Conservation (phyloP, 106 monocot genomes). For the Dendrobium chrysotoxum region DNA sequence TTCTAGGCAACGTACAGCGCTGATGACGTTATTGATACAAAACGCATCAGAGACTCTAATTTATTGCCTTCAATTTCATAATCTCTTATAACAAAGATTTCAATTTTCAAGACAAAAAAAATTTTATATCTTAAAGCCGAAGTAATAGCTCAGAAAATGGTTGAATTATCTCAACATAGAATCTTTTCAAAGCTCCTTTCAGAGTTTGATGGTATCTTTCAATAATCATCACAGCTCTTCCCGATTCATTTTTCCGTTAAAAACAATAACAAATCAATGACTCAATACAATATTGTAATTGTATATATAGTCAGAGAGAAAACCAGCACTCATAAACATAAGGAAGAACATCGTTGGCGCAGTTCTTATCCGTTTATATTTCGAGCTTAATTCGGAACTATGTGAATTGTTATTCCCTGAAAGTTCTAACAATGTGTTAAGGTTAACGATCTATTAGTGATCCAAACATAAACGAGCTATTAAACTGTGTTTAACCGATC, state of each 20-base stretch:
- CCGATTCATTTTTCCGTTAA: background rate
- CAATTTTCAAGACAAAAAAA: background rate
- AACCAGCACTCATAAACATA: background rate
- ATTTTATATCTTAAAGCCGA: background rate
- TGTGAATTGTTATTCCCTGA: no score
- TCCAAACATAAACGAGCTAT: no score
- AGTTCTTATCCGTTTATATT: no score
- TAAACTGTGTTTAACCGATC: no score
- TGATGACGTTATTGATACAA: background rate
- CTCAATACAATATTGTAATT: background rate
- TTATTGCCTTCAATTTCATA: conserved; percentile 1
- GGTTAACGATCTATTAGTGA: no score
- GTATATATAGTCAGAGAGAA: background rate
- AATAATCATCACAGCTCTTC: conserved; percentile 1
- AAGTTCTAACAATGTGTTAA: no score
- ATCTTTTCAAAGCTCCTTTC: background rate
- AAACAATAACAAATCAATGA: background rate
- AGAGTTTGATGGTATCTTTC: conserved; percentile 8
- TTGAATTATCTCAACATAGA: conserved; percentile 3
- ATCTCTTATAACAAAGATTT: no score
- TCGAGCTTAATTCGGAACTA: no score
- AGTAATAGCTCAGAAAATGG: background rate
- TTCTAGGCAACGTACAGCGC: conserved; percentile 3
- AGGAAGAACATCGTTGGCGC: no score
- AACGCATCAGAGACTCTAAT: conserved; percentile 9